Percentiles rank a stretch among this genome's conserved stretches.
These are phyloP conservation scores for Epichloe coenophiala DNA, from an alignment of 2,329 filamentous ascomycete genomes.

Conservation along the genomic window DNA sequence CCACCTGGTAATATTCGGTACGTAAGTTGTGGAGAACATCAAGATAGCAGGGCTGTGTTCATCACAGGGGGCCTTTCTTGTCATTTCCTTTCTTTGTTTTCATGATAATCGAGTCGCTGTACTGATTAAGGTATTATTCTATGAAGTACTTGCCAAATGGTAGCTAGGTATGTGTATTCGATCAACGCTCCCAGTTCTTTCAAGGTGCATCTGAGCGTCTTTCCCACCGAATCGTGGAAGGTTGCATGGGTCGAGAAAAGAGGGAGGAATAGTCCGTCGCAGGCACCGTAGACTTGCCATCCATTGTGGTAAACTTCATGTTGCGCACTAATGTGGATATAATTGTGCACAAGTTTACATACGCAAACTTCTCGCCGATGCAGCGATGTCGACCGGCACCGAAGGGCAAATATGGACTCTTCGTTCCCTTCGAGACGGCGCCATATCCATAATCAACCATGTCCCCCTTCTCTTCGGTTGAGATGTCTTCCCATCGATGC, in stretches of 20 bases:
- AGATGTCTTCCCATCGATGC: constrained; percentile 63
- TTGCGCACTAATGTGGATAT: constrained; percentile 47
- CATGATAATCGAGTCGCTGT: background rate
- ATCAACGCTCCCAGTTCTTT: background rate
- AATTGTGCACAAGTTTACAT: constrained; percentile 54
- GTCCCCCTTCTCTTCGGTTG: constrained; percentile 31
- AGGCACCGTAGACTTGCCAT: constrained; percentile 42
- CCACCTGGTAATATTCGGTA: too few species aligned
- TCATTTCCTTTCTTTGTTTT: background rate
- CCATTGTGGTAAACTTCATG: constrained; percentile 44
- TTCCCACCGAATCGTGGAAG: constrained; percentile 22
- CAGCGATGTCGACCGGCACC: constrained; percentile 86
- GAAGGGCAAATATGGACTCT: constrained; percentile 85
- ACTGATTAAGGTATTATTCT: background rate
- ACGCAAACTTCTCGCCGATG: constrained; percentile 93
- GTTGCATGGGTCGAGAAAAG: constrained; percentile 21
- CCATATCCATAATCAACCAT: constrained; percentile 92
- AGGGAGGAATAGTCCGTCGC: constrained; percentile 50
- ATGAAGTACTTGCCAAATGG: background rate
- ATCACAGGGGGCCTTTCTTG: background rate
- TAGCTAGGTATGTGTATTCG: background rate
- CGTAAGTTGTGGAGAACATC: too few species aligned
- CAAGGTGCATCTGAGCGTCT: constrained; percentile 7
- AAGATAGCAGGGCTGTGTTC: background rate
- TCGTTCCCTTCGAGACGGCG: constrained; percentile 78